Evolutionary conservation across 2,329 filamentous ascomycete genomes (phyloP).

Genomic region (Atkinsonella hypoxylon): DNA sequence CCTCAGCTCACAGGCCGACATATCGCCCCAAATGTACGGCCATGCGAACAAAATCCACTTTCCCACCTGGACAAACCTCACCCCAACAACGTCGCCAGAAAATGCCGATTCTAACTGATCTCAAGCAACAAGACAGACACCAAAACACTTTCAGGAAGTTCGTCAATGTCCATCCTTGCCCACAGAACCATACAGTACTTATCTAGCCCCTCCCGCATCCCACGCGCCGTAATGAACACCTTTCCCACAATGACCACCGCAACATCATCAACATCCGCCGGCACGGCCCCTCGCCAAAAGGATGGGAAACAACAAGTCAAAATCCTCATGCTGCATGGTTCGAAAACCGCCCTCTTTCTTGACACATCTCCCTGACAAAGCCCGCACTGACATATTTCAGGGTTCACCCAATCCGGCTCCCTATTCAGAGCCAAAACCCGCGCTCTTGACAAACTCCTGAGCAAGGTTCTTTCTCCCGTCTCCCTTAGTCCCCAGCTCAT

Average conservation of each 20-base stretch:
- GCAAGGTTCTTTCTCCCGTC: constrained; percentile 56
- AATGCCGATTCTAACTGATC: neutral
- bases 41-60: neutral
- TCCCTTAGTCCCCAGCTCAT: constrained; percentile 42
- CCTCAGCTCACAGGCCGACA: neutral
- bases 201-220: neutral
- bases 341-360: no score
- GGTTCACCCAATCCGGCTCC: constrained; percentile 82
- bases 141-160: neutral
- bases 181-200: neutral
- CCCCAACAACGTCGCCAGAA: neutral
- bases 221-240: neutral
- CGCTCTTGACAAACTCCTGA: constrained; percentile 68
- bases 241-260: constrained; percentile 3
- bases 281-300: neutral
- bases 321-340: constrained; percentile 68
- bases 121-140: neutral
- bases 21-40: neutral
- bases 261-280: neutral
- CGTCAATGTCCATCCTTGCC: neutral
- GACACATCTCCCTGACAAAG: no score
- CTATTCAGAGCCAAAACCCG: constrained; percentile 83
- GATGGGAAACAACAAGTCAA: constrained; percentile 41
- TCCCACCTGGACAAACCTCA: constrained; percentile 5
- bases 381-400: constrained; percentile 23